These are phyloP conservation scores for Groenewaldozyma salmanticensis DNA, from an alignment of 805 yeast genomes.

Conservation along the genomic window DNA sequence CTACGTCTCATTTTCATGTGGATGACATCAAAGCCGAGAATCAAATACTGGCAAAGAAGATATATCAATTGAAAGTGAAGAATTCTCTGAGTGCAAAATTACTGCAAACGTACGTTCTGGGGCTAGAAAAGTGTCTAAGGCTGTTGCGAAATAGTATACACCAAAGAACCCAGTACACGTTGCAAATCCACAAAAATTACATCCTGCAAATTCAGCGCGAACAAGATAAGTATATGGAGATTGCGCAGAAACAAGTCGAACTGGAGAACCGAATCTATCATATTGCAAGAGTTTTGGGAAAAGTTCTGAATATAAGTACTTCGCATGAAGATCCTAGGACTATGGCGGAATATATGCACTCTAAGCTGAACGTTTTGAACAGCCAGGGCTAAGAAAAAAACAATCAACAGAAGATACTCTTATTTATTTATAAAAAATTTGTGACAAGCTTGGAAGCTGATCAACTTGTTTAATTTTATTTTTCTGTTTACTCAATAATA, in stretches of 20 bases:
- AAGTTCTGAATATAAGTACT: constrained; percentile 4
- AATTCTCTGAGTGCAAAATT: constrained; percentile 10
- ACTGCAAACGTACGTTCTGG: constrained; percentile 10
- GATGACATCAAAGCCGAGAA: constrained; percentile 10
- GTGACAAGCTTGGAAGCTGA: no score
- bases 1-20: not conserved
- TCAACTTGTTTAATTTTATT: no score
- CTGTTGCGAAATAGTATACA: constrained; percentile 13
- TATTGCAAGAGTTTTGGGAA: constrained; percentile 12
- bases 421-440: not conserved
- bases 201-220: constrained; percentile 12
- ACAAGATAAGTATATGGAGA: constrained; percentile 13
- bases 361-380: not conserved
- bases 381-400: not conserved
- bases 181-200: constrained; percentile 14
- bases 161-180: constrained; percentile 12
- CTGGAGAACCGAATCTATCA: constrained; percentile 13
- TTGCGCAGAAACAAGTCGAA: constrained; percentile 11
- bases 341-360: constrained; percentile 9
- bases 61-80: constrained; percentile 7
- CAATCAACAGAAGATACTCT: not conserved
- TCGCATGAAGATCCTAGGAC: constrained; percentile 1
- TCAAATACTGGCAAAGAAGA: constrained; percentile 9
- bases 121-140: constrained; percentile 14
- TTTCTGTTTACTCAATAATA: no score